Base-by-base conservation (phyloP, 1,284 basidiomycete species). In the Leccinum subrobustum region DNA sequence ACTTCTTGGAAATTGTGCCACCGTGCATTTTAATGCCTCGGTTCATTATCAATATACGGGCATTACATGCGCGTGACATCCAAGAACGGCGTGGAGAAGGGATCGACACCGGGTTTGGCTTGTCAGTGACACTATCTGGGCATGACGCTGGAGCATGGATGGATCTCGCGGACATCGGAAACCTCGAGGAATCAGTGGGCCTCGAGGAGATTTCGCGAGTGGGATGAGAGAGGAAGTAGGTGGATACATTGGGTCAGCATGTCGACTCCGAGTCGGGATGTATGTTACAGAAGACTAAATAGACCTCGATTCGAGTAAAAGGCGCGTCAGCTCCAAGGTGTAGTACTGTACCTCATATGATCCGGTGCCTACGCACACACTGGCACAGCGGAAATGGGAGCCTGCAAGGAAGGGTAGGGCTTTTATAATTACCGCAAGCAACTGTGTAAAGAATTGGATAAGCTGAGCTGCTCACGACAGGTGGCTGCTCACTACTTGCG, bases 381-480 rank as follows among this genome's bases (percentile, higher is more conserved):
- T n/a, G 8, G n/a, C 16, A 39, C 16, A 39, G 16, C 16, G 3
- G 3, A n/a, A 39, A 16, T n/a, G 37, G 37, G 37, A 6, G 16
- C 1, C 31, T 12, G 31, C 31, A 47, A 89, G 75, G 71, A 87
- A 83, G 9, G 86, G 85, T 16, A 88, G 71, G 5, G 83, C 82
- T 54, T 75, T 39, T 12, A 82, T 76, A 53, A 87, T 75, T 18
- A 82, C 84, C 25, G 66, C 65, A 53, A 89, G 59, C 3, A 66
- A 53, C 63, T 62, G 29, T 50, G 44, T 14, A 51, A 42, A 39
- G 5, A 56, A 47, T 64, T 37, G 63, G 65, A 39, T 12, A 69
- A 51, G 9, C 16, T 29, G 29, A 29, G 29, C 29, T 29, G 29
- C 29, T 29, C 29, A 29, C 29, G 25, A 29, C 29, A 9, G 29